Base-by-base conservation (phyloP, 805 yeast genomes). In the Saturnispora diversa region DNA sequence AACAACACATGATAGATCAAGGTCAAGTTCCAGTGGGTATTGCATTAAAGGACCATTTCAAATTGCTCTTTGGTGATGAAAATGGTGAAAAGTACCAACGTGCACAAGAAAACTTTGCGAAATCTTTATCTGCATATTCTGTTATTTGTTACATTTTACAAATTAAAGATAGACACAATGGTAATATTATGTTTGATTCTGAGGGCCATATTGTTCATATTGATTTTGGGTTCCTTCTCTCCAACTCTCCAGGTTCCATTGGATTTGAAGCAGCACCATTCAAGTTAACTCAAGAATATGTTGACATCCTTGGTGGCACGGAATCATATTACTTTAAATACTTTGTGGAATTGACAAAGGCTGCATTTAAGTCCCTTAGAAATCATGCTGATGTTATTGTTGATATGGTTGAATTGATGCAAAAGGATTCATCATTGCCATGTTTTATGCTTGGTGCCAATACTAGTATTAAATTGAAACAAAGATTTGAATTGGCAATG, bases 191-290 rank as follows among this genome's bases (percentile, higher is more conserved):
- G 98, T 67, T 90, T 29, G 98, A 92, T 55, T 78, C 81, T 44
- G 95, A 90, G 44, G 98, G 98, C 0, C 98, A 92, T 56, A 82
- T 92, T 10, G 78, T 90, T 34, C 94, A 85, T 59, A 92, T 92
- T 51, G 98, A 92, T 62, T 92, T 92, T 65, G 98, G 98, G 0
- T 90, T 86, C 59, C 62, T 90, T 57, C 67, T 90, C 3, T 85
- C 96, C 0, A 90, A 92, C 55, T 81, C 97, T 0, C 99, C 99
- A 0, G 98, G 98, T 3, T 82, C 95, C 36, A 87, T 92, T 42
- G 96, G 97, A 0, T 88, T 92, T 58, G 99, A 92, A 56, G 94
- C 96, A 1, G 96, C 97, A 1, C 97, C 98, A 1, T 92, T 92
- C 69, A 92, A 92, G 58, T 67, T 92, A 13, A 86, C 97, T 0